Evolutionary conservation across 148 eudicot genomes (phyloP).

Genomic region (Heliamphora exappendiculata): DNA sequence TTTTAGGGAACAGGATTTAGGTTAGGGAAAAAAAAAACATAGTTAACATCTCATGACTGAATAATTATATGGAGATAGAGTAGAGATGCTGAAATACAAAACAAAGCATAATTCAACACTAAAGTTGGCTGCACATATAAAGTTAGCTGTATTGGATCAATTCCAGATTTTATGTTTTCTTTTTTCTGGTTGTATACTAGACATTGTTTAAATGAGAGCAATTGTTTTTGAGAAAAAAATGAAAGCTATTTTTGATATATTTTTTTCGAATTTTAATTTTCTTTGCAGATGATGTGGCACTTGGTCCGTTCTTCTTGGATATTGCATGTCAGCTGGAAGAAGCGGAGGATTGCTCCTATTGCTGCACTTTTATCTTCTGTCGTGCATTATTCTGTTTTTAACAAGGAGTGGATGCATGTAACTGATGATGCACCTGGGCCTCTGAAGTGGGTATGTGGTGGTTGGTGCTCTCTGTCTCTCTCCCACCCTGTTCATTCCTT

Average conservation of each 20-base stretch:
- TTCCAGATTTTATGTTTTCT: background rate
- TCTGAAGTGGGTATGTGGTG: constrained; percentile 74
- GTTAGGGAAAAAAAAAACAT: background rate
- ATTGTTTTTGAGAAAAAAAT: background rate
- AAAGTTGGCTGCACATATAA: background rate
- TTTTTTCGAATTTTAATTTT: background rate
- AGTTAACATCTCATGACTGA: background rate
- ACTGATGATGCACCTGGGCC: constrained; percentile 64
- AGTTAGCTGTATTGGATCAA: background rate
- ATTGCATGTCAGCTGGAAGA: constrained; percentile 82
- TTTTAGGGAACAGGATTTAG: too few species aligned
- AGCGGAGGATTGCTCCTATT: constrained; percentile 93
- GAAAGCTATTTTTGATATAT: background rate
- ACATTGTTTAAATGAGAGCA: background rate
- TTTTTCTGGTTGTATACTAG: background rate
- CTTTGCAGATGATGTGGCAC: constrained; percentile 84
- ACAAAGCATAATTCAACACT: background rate
- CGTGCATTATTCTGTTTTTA: constrained; percentile 66
- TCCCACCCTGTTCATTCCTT: background rate
- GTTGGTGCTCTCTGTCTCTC: constrained; percentile 9
- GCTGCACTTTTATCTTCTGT: constrained; percentile 95
- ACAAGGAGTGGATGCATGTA: constrained; percentile 69
- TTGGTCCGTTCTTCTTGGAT: constrained; percentile 88
- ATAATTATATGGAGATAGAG: background rate
- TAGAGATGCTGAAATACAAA: background rate